Percentiles rank a stretch among this genome's conserved stretches.
These are phyloP conservation scores for Schizophyllum amplum DNA, from an alignment of 1,284 basidiomycete species.

Conservation along the genomic window DNA sequence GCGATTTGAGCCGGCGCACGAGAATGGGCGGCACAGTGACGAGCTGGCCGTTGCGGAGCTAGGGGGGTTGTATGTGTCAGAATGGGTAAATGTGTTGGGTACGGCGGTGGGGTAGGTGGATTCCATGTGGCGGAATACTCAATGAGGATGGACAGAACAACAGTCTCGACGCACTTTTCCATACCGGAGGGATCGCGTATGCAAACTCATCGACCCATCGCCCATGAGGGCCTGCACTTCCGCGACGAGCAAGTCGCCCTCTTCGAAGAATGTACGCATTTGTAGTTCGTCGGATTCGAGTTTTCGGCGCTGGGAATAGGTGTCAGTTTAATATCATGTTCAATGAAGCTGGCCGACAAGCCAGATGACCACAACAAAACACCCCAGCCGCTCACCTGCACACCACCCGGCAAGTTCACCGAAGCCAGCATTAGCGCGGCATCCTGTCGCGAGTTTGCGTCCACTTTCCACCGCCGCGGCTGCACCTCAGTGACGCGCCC, in stretches of 20 bases:
- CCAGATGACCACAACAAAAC: too few relatives aligned
- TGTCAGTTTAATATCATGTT: neutral
- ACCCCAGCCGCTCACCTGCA: slow-evolving; percentile 78
- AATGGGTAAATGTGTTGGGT: too few relatives aligned
- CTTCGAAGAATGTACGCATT: slow-evolving; percentile 98
- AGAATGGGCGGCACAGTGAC: slow-evolving; percentile 78
- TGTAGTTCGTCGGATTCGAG: slow-evolving; percentile 97
- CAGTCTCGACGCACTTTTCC: slow-evolving; percentile 65
- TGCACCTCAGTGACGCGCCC: slow-evolving; percentile 95
- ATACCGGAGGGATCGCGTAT: slow-evolving; percentile 93
- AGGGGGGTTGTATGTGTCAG: neutral
- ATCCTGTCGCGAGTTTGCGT: slow-evolving; percentile 89
- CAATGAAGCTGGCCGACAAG: too few relatives aligned
- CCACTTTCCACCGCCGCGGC: slow-evolving; percentile 95
- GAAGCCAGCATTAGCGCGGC: slow-evolving; percentile 94
- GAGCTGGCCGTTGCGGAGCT: slow-evolving; percentile 85
- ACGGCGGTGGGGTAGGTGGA: neutral
- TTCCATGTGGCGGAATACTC: neutral
- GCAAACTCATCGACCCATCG: slow-evolving; percentile 92
- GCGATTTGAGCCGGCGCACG: slow-evolving; percentile 89
- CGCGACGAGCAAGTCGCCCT: slow-evolving; percentile 94
- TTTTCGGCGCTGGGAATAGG: slow-evolving; percentile 70
- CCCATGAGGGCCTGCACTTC: slow-evolving; percentile 96
- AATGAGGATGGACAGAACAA: too few relatives aligned
- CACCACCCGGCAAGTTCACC: slow-evolving; percentile 96